Percentiles rank a stretch among this genome's conserved stretches.
These are phyloP conservation scores for Chytridium lagenaria DNA, from an alignment of 371 early-diverging fungal genomes.

Conservation along the genomic window DNA sequence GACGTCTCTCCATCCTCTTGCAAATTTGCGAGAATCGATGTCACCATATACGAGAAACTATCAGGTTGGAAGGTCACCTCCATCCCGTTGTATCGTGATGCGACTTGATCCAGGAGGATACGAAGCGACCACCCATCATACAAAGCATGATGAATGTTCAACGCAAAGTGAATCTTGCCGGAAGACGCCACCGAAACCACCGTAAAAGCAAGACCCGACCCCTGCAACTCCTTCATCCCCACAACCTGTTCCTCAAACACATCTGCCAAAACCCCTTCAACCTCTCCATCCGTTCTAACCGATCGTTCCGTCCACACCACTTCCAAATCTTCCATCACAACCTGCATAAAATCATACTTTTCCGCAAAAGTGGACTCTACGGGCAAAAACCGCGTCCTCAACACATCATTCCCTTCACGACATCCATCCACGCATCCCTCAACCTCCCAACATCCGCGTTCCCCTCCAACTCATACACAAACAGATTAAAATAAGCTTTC, in stretches of 20 bases:
- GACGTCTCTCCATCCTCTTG: neutral
- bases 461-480: neutral
- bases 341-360: neutral
- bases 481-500: neutral
- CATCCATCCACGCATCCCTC: neutral
- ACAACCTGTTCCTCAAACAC: neutral
- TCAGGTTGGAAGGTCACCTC: neutral
- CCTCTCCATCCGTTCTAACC: neutral
- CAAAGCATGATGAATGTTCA: constrained; percentile 47
- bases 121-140: constrained; percentile 46
- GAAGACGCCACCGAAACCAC: neutral
- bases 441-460: neutral
- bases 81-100: neutral
- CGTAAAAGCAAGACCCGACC: neutral
- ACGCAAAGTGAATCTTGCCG: constrained; percentile 12
- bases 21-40: neutral
- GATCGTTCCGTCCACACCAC: neutral
- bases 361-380: neutral
- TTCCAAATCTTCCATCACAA: neutral
- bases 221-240: neutral
- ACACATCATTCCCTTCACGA: neutral
- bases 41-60: neutral
- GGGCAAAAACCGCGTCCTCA: neutral
- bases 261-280: neutral
- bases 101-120: constrained; percentile 12